phyloP scores from a whole-genome alignment of 2,329 filamentous ascomycete genomes.

The Talaromyces islandicus region DNA sequence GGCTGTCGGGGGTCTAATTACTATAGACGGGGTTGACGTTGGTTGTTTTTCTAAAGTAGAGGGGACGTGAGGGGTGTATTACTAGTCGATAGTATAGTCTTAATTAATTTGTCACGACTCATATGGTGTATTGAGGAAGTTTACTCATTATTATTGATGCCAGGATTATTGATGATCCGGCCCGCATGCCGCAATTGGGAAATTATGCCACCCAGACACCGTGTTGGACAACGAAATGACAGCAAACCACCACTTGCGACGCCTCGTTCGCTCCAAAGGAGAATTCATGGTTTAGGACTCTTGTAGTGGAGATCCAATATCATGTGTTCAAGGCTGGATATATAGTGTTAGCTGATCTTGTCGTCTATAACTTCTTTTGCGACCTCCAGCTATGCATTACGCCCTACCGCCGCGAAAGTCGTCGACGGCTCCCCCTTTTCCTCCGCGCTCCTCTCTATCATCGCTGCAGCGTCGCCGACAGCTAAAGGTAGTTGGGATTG shows the following conservation, averaged over 20 bases:
- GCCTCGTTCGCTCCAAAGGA: background rate
- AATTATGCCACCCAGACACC: background rate
- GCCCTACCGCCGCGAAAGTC: constrained; percentile 81
- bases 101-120: background rate
- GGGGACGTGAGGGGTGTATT: background rate
- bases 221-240: background rate
- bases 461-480: constrained; percentile 53
- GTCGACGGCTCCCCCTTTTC: constrained; percentile 64
- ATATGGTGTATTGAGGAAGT: background rate
- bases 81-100: background rate
- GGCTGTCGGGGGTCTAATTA: background rate
- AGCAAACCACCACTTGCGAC: background rate
- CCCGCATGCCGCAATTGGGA: constrained; percentile 4
- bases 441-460: constrained; percentile 45
- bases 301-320: background rate
- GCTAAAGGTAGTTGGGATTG: constrained; percentile 53
- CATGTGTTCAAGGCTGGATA: background rate
- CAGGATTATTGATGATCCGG: constrained; percentile 10
- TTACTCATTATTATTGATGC: background rate
- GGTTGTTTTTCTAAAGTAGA: background rate
- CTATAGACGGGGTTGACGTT: background rate
- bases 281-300: background rate
- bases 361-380: background rate
- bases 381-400: constrained; percentile 64
- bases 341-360: background rate